Conservation (phyloP, 805 yeast species). For the Cyberlindnera euphorbiiphila region DNA sequence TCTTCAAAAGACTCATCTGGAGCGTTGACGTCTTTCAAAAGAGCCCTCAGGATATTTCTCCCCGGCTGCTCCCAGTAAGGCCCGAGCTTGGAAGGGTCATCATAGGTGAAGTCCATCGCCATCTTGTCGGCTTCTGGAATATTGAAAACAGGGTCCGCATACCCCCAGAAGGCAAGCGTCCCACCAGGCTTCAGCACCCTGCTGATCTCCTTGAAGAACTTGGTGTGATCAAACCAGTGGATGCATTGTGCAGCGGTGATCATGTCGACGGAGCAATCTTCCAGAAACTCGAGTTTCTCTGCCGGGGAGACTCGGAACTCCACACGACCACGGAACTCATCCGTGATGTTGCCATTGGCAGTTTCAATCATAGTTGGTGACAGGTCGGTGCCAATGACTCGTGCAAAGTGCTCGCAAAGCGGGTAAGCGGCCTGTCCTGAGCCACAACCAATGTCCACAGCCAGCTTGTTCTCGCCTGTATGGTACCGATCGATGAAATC, state of each 20-base stretch:
- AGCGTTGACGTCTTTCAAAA: slow-evolving; percentile 39
- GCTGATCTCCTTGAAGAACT: slow-evolving; percentile 47
- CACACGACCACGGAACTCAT: slow-evolving; percentile 13
- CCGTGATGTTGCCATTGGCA: slow-evolving; percentile 33
- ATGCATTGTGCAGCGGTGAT: slow-evolving; percentile 78
- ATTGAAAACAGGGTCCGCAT: slow-evolving; percentile 64
- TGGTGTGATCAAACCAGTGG: slow-evolving; percentile 74
- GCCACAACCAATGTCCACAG: slow-evolving; percentile 77
- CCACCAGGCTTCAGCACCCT: slow-evolving; percentile 56
- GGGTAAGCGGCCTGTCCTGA: slow-evolving; percentile 70
- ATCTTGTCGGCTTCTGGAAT: slow-evolving; percentile 54
- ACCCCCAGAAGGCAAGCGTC: slow-evolving; percentile 74
- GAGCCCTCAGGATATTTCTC: slow-evolving; percentile 44
- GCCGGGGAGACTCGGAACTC: slow-evolving; percentile 25
- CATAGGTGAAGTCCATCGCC: slow-evolving; percentile 48
- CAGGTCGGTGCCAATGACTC: slow-evolving; percentile 60
- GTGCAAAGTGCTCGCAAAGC: slow-evolving; percentile 39
- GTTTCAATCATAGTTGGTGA: slow-evolving; percentile 52
- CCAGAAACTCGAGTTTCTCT: slow-evolving; percentile 24
- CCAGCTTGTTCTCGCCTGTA: slow-evolving; percentile 33
- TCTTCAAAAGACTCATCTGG: slow-evolving; percentile 42
- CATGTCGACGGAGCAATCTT: slow-evolving; percentile 49
- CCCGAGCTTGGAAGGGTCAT: slow-evolving; percentile 47
- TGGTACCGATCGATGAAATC: slow-evolving; percentile 40
- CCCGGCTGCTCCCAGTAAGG: slow-evolving; percentile 90